Conservation (phyloP, 441 rosid species). For the Gossypium schwendimanii region DNA sequence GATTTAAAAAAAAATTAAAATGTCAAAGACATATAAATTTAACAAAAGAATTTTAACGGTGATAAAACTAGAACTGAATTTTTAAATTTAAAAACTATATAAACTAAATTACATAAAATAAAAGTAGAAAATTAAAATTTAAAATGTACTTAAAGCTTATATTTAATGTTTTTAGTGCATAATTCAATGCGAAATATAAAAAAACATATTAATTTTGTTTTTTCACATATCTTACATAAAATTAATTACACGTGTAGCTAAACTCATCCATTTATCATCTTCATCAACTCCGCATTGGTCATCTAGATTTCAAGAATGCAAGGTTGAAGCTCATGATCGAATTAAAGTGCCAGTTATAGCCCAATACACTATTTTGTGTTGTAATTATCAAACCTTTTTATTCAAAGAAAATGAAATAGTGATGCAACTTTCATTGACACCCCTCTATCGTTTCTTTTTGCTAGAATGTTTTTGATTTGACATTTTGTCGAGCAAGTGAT, state of each 20-base stretch:
- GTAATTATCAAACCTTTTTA: slow-evolving; percentile 15
- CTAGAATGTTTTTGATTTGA: slow-evolving; percentile 12
- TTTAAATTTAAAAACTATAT: too few relatives aligned
- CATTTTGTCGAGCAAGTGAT: neutral
- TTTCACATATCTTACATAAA: neutral
- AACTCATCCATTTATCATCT: neutral
- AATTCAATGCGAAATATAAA: too few relatives aligned
- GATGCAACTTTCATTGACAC: slow-evolving; percentile 5
- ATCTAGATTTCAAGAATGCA: neutral
- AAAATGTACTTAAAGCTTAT: too few relatives aligned
- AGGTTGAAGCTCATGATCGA: neutral
- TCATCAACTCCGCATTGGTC: slow-evolving; percentile 1
- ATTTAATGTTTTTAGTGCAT: too few relatives aligned
- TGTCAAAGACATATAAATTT: too few relatives aligned
- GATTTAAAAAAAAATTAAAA: too few relatives aligned
- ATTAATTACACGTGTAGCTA: neutral
- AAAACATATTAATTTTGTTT: too few relatives aligned
- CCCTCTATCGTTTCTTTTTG: neutral
- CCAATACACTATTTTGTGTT: slow-evolving; percentile 1
- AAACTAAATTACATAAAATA: too few relatives aligned
- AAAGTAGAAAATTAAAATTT: too few relatives aligned
- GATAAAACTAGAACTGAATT: too few relatives aligned
- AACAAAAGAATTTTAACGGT: too few relatives aligned
- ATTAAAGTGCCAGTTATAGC: neutral
- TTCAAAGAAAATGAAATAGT: neutral